phyloP scores from a whole-genome alignment of 2,329 filamentous ascomycete species.

The Epichloe coenophiala region DNA sequence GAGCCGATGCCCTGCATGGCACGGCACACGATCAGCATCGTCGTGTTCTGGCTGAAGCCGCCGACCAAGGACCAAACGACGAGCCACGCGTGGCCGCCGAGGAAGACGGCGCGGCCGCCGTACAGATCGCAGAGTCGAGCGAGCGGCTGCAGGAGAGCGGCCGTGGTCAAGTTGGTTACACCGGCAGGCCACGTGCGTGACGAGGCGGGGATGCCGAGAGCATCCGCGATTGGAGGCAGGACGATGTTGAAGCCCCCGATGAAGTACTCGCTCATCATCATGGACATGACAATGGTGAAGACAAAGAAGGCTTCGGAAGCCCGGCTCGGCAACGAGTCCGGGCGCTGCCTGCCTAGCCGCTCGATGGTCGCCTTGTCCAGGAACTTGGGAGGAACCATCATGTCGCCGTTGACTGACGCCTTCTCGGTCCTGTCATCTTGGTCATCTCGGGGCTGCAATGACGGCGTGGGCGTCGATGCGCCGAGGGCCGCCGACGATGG shows the following conservation, averaged over 20 bases:
- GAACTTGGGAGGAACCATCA: not conserved
- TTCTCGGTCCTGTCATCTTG: not conserved
- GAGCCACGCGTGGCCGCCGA: slow-evolving; percentile 49
- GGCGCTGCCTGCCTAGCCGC: slow-evolving; percentile 47
- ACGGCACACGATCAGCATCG: slow-evolving; percentile 61
- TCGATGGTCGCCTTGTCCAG: slow-evolving; percentile 32
- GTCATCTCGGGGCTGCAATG: not conserved
- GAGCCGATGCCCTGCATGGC: slow-evolving; percentile 63
- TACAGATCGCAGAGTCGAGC: slow-evolving; percentile 50
- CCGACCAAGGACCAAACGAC: slow-evolving; percentile 53
- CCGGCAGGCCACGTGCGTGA: slow-evolving; percentile 52
- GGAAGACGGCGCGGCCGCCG: slow-evolving; percentile 47
- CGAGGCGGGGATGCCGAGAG: slow-evolving; percentile 49
- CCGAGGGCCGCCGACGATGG: not conserved
- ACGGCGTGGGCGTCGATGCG: not conserved
- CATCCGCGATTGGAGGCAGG: slow-evolving; percentile 47
- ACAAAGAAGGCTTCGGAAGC: slow-evolving; percentile 49
- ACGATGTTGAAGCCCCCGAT: slow-evolving; percentile 67
- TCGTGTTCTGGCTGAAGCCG: slow-evolving; percentile 53
- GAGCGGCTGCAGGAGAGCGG: slow-evolving; percentile 46
- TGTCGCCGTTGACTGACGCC: not conserved
- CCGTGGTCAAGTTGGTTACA: slow-evolving; percentile 45
- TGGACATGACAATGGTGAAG: slow-evolving; percentile 47
- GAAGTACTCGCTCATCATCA: slow-evolving; percentile 58
- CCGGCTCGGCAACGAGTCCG: slow-evolving; percentile 36